Base-by-base conservation (phyloP, 2,329 filamentous ascomycete species). In the Penicillium olsonii region DNA sequence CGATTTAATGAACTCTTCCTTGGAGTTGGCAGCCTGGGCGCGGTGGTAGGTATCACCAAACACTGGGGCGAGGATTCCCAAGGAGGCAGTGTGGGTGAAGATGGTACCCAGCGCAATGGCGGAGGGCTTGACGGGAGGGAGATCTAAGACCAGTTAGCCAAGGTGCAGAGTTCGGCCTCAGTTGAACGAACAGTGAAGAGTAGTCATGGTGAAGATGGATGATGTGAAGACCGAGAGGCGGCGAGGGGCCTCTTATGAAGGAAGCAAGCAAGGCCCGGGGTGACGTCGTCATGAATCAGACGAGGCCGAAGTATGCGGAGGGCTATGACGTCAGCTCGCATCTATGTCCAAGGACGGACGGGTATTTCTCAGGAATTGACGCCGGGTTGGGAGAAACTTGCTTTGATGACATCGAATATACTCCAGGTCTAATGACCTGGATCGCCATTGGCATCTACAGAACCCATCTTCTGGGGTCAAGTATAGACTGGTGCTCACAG, bases 21-120 rank as follows among this genome's bases (percentile, higher is more conserved):
- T 95, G 68, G 87, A 89, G 84, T 95, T 92, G 73, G 92, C 84
- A 54, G 84, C 78, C 82, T 95, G 92, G 62, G 92, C 92, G 64
- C 90, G 88, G 77, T 92, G 87, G 83, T 96, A 96, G 68, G 90
- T 92, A 68, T 95, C 87, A 69, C 94, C 92, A 72, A 97, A 96
- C 75, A 97, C 78, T 56, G 92, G 92, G 52, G 85, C 83, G 56
- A 97, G 84, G 64, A 97, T 84, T 56, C 89, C 92, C 58, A 94
- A 85, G 68, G 94, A 94, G 66, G 90, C 82, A 66, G 87, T 86
- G 78, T 99, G 92, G 82, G 88, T 96, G 85, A 96, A 99, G 74
- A 91, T 78, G 56, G 92, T 94, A 77, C 94, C 94, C 68, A 97
- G 84, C 68, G 92, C 94, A 70, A 99, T 96, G 68, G 94, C 92